A percentile compares a stretch with the other conserved stretches of the same genome.
Conservation (phyloP, 352 stramenopile species). For the Globisporangium heterothallicum region DNA sequence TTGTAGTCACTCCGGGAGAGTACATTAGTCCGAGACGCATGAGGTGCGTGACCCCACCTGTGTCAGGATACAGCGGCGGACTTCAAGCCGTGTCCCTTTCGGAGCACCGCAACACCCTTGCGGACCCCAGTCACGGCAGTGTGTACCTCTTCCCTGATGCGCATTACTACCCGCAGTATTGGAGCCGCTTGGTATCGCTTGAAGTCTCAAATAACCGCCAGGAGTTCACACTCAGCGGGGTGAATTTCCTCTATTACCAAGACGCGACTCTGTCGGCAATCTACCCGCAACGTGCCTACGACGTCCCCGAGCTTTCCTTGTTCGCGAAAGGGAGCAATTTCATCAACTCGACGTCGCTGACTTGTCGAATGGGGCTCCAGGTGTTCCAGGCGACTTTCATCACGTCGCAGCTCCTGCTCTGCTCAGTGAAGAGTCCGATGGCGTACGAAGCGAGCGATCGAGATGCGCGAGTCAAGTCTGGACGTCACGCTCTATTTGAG, state of each 20-base stretch:
- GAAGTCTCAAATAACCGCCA: constrained; percentile 95
- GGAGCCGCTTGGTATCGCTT: constrained; percentile 83
- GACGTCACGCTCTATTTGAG: constrained; percentile 65
- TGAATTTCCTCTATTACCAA: constrained; percentile 91
- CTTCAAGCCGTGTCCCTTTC: constrained; percentile 57
- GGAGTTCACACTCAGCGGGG: constrained; percentile 89
- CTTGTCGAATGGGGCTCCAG: constrained; percentile 85
- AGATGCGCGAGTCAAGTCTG: constrained; percentile 14
- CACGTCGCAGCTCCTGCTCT: constrained; percentile 82
- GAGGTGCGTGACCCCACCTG: constrained; percentile 69
- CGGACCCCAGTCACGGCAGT: constrained; percentile 58
- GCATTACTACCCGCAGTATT: constrained; percentile 87
- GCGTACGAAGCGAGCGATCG: constrained; percentile 30
- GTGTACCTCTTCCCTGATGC: constrained; percentile 72
- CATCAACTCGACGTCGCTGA: constrained; percentile 90
- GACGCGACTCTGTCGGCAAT: constrained; percentile 72
- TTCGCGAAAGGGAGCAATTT: constrained; percentile 78
- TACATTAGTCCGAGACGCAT: constrained; percentile 84
- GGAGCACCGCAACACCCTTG: constrained; percentile 59
- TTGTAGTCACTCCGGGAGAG: constrained; percentile 65
- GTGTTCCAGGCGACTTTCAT: constrained; percentile 86
- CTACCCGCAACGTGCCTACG: constrained; percentile 49
- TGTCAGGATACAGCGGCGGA: constrained; percentile 49
- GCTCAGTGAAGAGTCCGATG: constrained; percentile 46
- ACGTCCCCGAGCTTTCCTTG: constrained; percentile 36